Percentiles rank a stretch among this genome's conserved stretches.
Conservation (phyloP, 148 eudicot species). For the Dianthus caryophyllus region DNA sequence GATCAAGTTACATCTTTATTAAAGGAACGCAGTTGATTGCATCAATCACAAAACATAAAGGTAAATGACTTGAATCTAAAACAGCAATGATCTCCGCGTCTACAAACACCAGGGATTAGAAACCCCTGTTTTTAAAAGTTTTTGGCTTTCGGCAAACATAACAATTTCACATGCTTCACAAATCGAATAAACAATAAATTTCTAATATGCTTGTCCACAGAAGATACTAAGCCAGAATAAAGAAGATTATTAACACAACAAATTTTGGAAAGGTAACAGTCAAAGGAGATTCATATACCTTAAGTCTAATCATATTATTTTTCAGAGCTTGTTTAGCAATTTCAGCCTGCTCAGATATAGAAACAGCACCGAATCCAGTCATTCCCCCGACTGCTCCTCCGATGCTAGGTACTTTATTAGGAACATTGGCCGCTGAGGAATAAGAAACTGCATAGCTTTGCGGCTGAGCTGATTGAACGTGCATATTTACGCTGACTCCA, state of each 20-base stretch:
- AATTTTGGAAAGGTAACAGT: not conserved
- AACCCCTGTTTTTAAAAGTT: not conserved
- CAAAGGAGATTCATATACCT: constrained; percentile 38
- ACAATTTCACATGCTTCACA: not conserved
- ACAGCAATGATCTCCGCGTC: not conserved
- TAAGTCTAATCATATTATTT: constrained; percentile 66
- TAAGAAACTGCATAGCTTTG: constrained; percentile 33
- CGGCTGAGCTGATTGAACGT: constrained; percentile 42
- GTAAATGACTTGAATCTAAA: too few species aligned
- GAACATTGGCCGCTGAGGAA: constrained; percentile 26
- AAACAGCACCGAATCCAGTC: constrained; percentile 42
- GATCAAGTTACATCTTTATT: too few species aligned
- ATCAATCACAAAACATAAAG: too few species aligned
- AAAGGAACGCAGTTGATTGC: too few species aligned
- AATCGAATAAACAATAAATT: not conserved
- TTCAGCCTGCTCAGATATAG: constrained; percentile 78
- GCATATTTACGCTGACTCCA: constrained; percentile 31
- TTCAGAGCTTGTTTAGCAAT: constrained; percentile 71
- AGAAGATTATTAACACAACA: not conserved
- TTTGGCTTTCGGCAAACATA: not conserved
- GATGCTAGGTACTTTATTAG: constrained; percentile 37
- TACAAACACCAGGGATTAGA: not conserved
- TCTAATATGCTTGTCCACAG: not conserved
- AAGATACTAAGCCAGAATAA: constrained; percentile 6
- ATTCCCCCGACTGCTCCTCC: constrained; percentile 51